Percentiles rank a stretch among this genome's conserved stretches.
phyloP scores from a whole-genome alignment of 2,329 filamentous ascomycete genomes.

The Paraphaeosphaeria minitans region DNA sequence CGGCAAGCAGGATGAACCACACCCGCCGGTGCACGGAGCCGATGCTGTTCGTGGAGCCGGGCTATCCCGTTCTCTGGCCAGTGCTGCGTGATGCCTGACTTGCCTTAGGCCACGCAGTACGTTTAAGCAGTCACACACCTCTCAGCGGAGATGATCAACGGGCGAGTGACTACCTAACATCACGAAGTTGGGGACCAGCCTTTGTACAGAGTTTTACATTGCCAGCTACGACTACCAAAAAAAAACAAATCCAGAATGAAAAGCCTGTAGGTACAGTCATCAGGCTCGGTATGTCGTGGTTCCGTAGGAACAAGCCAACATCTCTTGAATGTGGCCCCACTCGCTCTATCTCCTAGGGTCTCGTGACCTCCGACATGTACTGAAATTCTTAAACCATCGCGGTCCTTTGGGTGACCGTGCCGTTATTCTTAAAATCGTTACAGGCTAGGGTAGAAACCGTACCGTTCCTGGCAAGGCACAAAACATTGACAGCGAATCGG shows the following conservation, averaged over 20 bases:
- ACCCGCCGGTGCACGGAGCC: constrained; percentile 69
- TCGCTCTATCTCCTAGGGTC: background rate
- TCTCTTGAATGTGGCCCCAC: background rate
- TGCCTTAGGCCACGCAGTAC: no score
- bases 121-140: no score
- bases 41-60: constrained; percentile 68
- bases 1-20: constrained; percentile 69
- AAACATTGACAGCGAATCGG: constrained; percentile 3
- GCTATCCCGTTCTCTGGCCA: no score
- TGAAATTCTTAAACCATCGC: no score
- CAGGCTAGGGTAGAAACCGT: background rate
- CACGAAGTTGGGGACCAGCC: no score
- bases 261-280: background rate
- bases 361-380: no score
- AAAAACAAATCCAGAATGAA: background rate
- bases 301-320: background rate
- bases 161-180: no score
- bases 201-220: no score
- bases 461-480: constrained; percentile 1
- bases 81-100: no score
- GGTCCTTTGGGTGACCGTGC: no score
- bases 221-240: background rate
- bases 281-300: background rate
- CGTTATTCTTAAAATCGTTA: no score
- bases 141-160: no score